Conservation (phyloP, 441 rosid species). For the Euphorbia schlechtendalii region DNA sequence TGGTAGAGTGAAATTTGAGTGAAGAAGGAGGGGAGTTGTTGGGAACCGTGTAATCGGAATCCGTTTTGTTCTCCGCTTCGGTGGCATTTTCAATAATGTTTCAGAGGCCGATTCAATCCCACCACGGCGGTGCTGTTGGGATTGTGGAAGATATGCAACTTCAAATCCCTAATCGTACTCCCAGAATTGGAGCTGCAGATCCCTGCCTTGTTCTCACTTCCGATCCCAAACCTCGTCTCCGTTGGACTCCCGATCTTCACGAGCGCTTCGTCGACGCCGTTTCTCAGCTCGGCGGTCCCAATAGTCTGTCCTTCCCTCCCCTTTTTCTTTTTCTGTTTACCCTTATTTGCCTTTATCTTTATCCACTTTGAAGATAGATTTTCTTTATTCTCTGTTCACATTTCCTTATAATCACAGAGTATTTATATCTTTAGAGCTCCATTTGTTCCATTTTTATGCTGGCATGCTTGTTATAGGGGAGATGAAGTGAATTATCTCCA, state of each 20-base stretch:
- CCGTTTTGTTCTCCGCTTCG: no score
- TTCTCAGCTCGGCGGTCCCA: conserved; percentile 83
- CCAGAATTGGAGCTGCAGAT: conserved; percentile 27
- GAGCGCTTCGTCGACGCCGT: conserved; percentile 82
- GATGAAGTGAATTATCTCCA: background rate
- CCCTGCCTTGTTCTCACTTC: conserved; percentile 71
- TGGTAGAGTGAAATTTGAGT: no score
- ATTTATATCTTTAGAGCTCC: background rate
- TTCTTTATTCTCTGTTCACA: background rate
- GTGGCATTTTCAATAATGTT: conserved; percentile 15
- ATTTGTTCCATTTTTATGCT: background rate
- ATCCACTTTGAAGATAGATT: background rate
- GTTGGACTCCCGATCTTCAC: conserved; percentile 92
- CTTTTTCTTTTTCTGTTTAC: background rate
- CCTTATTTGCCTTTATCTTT: background rate
- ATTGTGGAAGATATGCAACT: conserved; percentile 33
- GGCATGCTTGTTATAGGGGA: background rate
- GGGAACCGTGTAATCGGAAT: no score
- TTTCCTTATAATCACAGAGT: background rate
- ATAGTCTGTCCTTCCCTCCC: conserved; percentile 35
- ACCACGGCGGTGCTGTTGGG: conserved; percentile 20
- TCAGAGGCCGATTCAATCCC: conserved; percentile 33
- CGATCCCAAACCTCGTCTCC: conserved; percentile 88
- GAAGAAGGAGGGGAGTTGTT: no score
- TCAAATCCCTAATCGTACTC: conserved; percentile 18